Evolutionary conservation across 345 rosid species (phyloP).

Genomic region (Rhodamnia argentea): DNA sequence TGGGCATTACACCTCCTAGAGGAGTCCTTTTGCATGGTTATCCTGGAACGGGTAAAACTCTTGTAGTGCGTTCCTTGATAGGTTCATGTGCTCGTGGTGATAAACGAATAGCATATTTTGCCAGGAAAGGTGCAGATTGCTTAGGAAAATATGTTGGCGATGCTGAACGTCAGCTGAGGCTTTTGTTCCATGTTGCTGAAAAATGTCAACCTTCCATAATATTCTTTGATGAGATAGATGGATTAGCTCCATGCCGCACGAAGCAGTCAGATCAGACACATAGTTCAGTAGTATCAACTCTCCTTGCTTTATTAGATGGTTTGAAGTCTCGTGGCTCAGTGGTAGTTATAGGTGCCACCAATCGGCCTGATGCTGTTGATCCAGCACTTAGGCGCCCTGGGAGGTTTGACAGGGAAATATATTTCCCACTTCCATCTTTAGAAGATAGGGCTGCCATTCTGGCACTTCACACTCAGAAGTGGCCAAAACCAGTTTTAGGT

Average conservation of each 20-base stretch:
- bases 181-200: slow-evolving; percentile 98
- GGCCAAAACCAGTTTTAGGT: slow-evolving; percentile 93
- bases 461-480: slow-evolving; percentile 73
- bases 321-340: slow-evolving; percentile 96
- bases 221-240: slow-evolving; percentile 98
- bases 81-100: slow-evolving; percentile 95
- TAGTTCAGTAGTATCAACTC: slow-evolving; percentile 95
- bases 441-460: slow-evolving; percentile 87
- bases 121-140: slow-evolving; percentile 99
- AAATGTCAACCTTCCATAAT: slow-evolving; percentile 92
- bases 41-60: slow-evolving; percentile 99
- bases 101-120: slow-evolving; percentile 89
- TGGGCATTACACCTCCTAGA: slow-evolving; percentile 91
- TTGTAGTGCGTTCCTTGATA: slow-evolving; percentile 87
- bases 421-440: slow-evolving; percentile 84
- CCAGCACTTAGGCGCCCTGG: slow-evolving; percentile 99
- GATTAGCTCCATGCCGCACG: slow-evolving; percentile 83
- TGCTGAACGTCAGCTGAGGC: slow-evolving; percentile 97
- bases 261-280: slow-evolving; percentile 98
- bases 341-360: slow-evolving; percentile 98
- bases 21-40: slow-evolving; percentile 97
- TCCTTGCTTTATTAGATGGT: slow-evolving; percentile 94
- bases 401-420: slow-evolving; percentile 91
- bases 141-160: slow-evolving; percentile 99
- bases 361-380: slow-evolving; percentile 97